Evolutionary conservation across 2,329 filamentous ascomycete species (phyloP).

Genomic region (Nothophaeocryptopus gaeumannii): DNA sequence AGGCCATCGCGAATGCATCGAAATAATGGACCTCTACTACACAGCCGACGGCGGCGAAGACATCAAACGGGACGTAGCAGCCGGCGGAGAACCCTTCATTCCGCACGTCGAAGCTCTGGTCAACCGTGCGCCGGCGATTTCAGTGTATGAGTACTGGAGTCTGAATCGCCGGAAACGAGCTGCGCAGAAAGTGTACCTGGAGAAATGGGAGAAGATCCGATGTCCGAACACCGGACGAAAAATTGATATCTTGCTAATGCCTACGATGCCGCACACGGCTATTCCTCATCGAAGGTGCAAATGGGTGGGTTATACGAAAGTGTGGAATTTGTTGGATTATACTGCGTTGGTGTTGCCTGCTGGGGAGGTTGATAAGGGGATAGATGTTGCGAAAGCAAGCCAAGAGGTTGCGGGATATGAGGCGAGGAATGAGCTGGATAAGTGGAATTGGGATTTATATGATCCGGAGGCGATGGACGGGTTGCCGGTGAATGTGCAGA

Average conservation of each 20-base stretch:
- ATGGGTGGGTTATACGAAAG: slow-evolving; percentile 34
- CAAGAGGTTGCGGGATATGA: slow-evolving; percentile 39
- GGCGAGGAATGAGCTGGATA: slow-evolving; percentile 51
- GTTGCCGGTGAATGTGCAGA: slow-evolving; percentile 75
- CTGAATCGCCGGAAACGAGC: slow-evolving; percentile 58
- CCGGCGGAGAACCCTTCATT: slow-evolving; percentile 59
- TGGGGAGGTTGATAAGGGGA: slow-evolving; percentile 45
- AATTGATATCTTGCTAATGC: slow-evolving; percentile 58
- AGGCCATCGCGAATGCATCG: slow-evolving; percentile 54
- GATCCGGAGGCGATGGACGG: slow-evolving; percentile 79
- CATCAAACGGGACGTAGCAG: slow-evolving; percentile 53
- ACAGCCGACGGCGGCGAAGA: slow-evolving; percentile 63
- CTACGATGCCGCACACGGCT: slow-evolving; percentile 60
- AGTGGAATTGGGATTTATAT: slow-evolving; percentile 59
- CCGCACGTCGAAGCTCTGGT: slow-evolving; percentile 58
- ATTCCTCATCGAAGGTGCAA: slow-evolving; percentile 43
- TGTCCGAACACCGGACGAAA: slow-evolving; percentile 41
- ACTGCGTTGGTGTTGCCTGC: slow-evolving; percentile 56
- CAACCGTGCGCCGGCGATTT: slow-evolving; percentile 53
- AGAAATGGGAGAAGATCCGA: slow-evolving; percentile 54
- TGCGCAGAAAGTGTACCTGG: slow-evolving; percentile 55
- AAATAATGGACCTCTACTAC: slow-evolving; percentile 61
- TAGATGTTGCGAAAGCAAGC: slow-evolving; percentile 32
- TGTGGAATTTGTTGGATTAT: slow-evolving; percentile 51
- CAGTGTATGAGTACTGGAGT: slow-evolving; percentile 66